Evolutionary conservation across 2,329 filamentous ascomycete species (phyloP), one percentile per base, ranked within the genome.

Genomic region (Davidsoniella eucalypti): DNA sequence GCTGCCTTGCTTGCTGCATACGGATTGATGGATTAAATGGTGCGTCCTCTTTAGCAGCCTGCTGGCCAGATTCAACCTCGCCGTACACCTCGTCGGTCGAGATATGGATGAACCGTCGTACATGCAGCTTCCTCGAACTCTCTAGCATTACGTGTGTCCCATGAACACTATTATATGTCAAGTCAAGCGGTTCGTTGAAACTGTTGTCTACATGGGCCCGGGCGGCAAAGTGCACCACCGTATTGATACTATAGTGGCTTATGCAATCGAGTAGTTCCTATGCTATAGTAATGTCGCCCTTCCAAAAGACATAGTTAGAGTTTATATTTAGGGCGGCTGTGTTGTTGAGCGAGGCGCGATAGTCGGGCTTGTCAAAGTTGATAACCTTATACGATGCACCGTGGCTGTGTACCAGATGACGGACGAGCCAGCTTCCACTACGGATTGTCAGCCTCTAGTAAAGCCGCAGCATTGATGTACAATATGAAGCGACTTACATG

Each of bases 11-110:
- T 83, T 17, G 84, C 84, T 8, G 83, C 80, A 57, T 88, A 88
- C 12, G 85, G 85, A 59, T 90, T 92, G 17, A 88, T 0, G 85
- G 85, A 1, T 80, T 79, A 33, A 90, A 69, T 56, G 84, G 77
- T 64, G 82, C 84, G 14, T 77, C 76, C 65, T 88, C 84, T 40
- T 80, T 67, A 55, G 86, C 64, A 59, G 86, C 83, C 53, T 82
- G 80, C 3, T 79, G 79, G 36, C 78, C 81, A 47, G 81, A 76
- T 53, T 76, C 76, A 53, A 86, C 82, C 61, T 90, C 84, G 40
- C 85, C 85, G 57, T 90, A 90, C 1, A 90, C 85, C 66, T 90
- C 85, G 61, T 92, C 85, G 1, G 85, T 90, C 8, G 82, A 87
- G 55, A 90, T 78, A 63, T 90, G 84, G 58, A 90, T 80, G 63